Evolutionary conservation across 352 stramenopile species (phyloP), one percentile per base, ranked within the genome.

Genomic region (Aphanomyces stellatus): DNA sequence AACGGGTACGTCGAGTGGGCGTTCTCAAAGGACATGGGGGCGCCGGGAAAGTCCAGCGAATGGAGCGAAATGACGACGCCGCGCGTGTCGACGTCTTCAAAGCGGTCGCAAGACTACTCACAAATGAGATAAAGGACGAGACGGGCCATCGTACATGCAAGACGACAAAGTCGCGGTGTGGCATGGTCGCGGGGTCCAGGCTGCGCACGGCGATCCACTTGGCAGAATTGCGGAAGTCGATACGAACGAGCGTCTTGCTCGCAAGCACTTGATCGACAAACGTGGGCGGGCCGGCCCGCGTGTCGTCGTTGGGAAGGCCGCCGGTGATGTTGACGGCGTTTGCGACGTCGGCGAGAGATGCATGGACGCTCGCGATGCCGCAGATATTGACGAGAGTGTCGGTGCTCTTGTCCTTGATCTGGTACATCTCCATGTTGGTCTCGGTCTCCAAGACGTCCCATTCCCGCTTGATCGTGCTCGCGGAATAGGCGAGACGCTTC

Each of bases 351-450:
- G 15, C 17, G 31, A 67, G 24, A 2, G 60, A 24, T 1, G 37
- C 60, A 57, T 67, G 42, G 22, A 67, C 30, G n/a, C 27, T 13
- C 11, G 60, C 37, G 30, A 67, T 19, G 22, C 60, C 60, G 25
- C 60, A 67, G 2, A 67, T 41, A n/a, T 40, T 49, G 30, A 55
- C 57, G 17, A 33, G n/a, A 7, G 11, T 31, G 48, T 67, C 60
- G 30, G 25, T 33, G 34, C 40, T 51, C 30, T 42, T 59, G 49
- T 67, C 60, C 17, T 57, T 67, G 46, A 67, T 40, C 17, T 59
- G 30, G 34, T 41, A 67, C 60, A 67, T 28, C 49, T 67, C 60
- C 60, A 67, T 67, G 34, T 67, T 67, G 33, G 51, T 67, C 28
- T 67, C 60, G 5, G 60, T 53, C n/a, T 67, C 60, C 4, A 67